Percentiles rank a stretch among this genome's conserved stretches.
These are phyloP conservation scores for Globisporangium paddicum DNA, from an alignment of 352 stramenopile genomes.

Conservation along the genomic window DNA sequence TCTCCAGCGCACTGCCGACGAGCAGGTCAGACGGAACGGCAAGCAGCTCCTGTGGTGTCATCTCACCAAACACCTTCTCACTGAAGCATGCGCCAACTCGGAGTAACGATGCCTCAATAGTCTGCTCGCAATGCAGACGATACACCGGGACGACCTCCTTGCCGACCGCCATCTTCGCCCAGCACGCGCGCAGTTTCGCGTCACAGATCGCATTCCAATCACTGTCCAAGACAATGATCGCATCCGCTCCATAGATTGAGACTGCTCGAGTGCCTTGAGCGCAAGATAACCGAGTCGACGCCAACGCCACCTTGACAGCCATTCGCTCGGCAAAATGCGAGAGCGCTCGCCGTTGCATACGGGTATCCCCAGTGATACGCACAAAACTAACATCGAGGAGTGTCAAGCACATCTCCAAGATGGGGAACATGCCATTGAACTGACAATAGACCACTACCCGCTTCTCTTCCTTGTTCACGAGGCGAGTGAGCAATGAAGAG, in stretches of 20 bases:
- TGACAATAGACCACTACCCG: constrained; percentile 81
- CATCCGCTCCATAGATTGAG: constrained; percentile 67
- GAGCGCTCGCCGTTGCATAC: constrained; percentile 54
- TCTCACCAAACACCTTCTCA: constrained; percentile 78
- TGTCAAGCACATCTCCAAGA: constrained; percentile 68
- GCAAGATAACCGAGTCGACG: constrained; percentile 54
- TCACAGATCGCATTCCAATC: constrained; percentile 81
- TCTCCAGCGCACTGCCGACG: constrained; percentile 41
- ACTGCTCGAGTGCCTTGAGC: constrained; percentile 36
- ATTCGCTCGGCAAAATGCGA: constrained; percentile 65
- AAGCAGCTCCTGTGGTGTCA: constrained; percentile 67
- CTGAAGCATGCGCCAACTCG: constrained; percentile 63
- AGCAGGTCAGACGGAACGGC: constrained; percentile 42
- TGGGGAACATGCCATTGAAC: constrained; percentile 60
- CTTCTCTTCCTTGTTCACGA: constrained; percentile 53
- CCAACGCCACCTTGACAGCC: constrained; percentile 62
- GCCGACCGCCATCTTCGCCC: constrained; percentile 55
- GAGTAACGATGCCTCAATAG: constrained; percentile 71
- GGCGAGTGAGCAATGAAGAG: constrained; percentile 41
- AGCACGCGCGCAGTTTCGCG: constrained; percentile 75
- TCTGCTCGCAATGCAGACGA: constrained; percentile 77
- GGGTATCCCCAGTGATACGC: constrained; percentile 43
- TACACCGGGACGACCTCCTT: constrained; percentile 59
- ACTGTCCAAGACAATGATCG: constrained; percentile 77
- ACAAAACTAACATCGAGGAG: constrained; percentile 63